A percentile compares a stretch with the other conserved stretches of the same genome.
Evolutionary conservation across 2,329 filamentous ascomycete genomes (phyloP).

Genomic region (Celoporthe dispersa): DNA sequence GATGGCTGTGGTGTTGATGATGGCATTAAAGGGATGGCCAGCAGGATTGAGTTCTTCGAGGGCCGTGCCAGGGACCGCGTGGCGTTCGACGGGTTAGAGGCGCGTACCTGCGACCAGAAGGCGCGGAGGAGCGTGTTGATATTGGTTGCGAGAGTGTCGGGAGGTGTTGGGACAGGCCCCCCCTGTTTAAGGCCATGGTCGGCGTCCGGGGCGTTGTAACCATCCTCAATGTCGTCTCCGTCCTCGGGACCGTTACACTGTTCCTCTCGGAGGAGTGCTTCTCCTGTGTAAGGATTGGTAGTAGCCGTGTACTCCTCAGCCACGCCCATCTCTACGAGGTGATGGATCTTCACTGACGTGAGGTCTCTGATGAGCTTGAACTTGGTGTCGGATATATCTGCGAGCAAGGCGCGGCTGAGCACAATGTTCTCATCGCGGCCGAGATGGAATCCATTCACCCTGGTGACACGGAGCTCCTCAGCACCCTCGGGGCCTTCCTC

Average conservation of each 20-base stretch:
- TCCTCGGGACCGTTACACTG: slow-evolving; percentile 32
- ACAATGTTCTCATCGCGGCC: slow-evolving; percentile 88
- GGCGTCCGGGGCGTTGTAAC: slow-evolving; percentile 7
- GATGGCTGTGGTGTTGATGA: slow-evolving; percentile 43
- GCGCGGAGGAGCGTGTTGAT: slow-evolving; percentile 26
- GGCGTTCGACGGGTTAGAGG: slow-evolving; percentile 32
- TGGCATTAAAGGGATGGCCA: slow-evolving; percentile 37
- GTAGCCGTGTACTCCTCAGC: slow-evolving; percentile 53
- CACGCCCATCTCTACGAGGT: slow-evolving; percentile 69
- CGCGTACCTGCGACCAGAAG: slow-evolving; percentile 40
- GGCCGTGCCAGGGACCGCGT: slow-evolving; percentile 21
- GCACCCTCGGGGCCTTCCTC: slow-evolving; percentile 53
- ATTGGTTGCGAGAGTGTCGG: slow-evolving; percentile 23
- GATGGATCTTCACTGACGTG: slow-evolving; percentile 43
- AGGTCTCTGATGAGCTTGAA: slow-evolving; percentile 79
- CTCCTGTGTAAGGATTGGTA: slow-evolving; percentile 29
- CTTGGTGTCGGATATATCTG: slow-evolving; percentile 78
- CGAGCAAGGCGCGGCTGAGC: slow-evolving; percentile 75
- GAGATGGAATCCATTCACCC: slow-evolving; percentile 78
- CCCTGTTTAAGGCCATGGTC: background rate
- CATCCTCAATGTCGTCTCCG: background rate
- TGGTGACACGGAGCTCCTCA: slow-evolving; percentile 71
- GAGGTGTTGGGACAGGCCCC: slow-evolving; percentile 3
- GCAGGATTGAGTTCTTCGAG: slow-evolving; percentile 15
- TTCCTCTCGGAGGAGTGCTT: slow-evolving; percentile 20